A percentile compares a stretch with the other conserved stretches of the same genome.
Conservation (phyloP, 2,329 filamentous ascomycete genomes). For the Botryotinia narcissicola region DNA sequence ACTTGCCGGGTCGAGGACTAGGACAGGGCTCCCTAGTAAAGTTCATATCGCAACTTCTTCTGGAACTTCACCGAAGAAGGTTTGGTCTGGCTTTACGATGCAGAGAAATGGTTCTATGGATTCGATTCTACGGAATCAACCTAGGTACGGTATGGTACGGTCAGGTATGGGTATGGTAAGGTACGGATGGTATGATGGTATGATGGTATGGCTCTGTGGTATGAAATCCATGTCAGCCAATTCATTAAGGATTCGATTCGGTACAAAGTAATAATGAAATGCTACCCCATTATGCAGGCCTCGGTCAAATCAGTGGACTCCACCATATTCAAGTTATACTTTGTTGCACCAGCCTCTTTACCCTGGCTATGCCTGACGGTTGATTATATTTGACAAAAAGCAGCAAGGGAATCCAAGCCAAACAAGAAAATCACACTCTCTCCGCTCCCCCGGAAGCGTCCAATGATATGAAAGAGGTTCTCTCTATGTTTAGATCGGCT, state of each 20-base stretch:
- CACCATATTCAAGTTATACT: background rate
- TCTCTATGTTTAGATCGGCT: conserved; percentile 21
- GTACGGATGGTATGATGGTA: background rate
- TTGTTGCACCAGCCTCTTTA: background rate
- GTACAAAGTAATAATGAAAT: conserved; percentile 10
- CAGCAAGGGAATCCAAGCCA: conserved; percentile 15
- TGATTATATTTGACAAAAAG: conserved; percentile 11
- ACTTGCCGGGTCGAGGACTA: background rate
- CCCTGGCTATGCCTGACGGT: background rate
- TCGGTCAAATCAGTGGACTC: conserved; percentile 11
- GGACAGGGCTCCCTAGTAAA: conserved; percentile 11
- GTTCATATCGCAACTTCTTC: conserved; percentile 23
- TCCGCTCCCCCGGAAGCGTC: background rate
- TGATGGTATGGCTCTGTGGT: too few species aligned
- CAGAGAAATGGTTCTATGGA: conserved; percentile 5
- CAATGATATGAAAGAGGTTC: background rate
- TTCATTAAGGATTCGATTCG: background rate
- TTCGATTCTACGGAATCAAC: background rate
- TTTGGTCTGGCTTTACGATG: background rate
- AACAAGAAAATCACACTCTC: background rate
- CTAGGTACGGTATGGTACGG: background rate
- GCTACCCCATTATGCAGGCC: conserved; percentile 6
- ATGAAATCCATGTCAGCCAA: background rate
- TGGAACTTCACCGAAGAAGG: conserved; percentile 29
- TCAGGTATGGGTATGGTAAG: background rate